Evolutionary conservation across 768 basidiomycete genomes (phyloP).

Genomic region (Lactarius sanguifluus): DNA sequence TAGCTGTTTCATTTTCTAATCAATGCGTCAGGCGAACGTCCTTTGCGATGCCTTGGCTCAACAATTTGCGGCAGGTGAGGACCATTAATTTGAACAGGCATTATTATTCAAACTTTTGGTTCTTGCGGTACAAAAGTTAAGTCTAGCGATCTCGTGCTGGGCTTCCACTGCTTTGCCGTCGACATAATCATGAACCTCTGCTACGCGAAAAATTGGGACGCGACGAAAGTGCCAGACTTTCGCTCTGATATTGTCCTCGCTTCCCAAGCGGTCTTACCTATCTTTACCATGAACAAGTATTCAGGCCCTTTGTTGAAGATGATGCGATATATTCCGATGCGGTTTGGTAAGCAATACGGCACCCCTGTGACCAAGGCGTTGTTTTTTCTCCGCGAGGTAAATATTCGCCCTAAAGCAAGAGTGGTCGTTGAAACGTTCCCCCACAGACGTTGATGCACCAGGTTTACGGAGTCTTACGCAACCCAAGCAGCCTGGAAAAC

Average conservation of each 20-base stretch:
- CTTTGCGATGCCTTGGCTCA: background rate
- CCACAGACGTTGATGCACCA: background rate
- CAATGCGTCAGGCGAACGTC: background rate
- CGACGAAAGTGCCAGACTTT: slow-evolving; percentile 1
- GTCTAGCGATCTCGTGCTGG: slow-evolving; percentile 5
- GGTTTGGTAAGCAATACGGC: background rate
- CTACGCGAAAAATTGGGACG: background rate
- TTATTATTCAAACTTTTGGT: background rate
- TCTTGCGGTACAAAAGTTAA: no score
- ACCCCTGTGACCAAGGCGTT: background rate
- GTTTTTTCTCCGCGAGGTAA: background rate
- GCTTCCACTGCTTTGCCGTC: slow-evolving; percentile 2
- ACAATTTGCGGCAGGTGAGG: slow-evolving; percentile 1
- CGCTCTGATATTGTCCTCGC: background rate
- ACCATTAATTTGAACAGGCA: background rate
- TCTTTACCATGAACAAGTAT: background rate
- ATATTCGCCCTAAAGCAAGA: no score
- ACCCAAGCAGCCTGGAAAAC: background rate
- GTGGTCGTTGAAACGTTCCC: no score
- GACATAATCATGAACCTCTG: slow-evolving; percentile 3
- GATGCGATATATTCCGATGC: background rate
- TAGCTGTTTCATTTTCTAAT: background rate
- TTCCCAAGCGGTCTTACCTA: background rate
- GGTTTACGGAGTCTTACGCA: background rate
- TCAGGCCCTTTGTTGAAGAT: background rate